phyloP scores from a whole-genome alignment of 768 basidiomycete genomes.

The Collybia mongolica region DNA sequence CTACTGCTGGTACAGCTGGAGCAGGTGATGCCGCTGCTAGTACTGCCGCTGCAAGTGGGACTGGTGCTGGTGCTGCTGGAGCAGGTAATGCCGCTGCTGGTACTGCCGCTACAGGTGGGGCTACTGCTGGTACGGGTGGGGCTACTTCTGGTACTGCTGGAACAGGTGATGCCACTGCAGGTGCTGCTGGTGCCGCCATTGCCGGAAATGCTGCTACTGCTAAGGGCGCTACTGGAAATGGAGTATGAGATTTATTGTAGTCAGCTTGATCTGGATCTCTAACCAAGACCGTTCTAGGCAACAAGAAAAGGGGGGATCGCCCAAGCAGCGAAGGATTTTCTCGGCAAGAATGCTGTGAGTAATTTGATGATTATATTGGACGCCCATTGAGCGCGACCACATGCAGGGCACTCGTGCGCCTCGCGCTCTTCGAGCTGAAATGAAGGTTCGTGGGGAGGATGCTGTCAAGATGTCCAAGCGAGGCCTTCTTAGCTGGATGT shows the following conservation, averaged over 20 bases:
- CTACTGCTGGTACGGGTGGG: constrained; percentile 7
- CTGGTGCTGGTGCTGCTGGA: constrained; percentile 4
- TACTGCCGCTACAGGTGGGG: constrained; percentile 4
- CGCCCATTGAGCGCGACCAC: neutral
- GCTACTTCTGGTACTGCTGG: constrained; percentile 3
- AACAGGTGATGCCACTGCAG: no score
- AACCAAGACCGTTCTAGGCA: neutral
- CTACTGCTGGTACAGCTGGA: constrained; percentile 4
- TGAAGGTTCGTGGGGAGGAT: constrained; percentile 25
- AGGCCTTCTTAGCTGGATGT: constrained; percentile 24
- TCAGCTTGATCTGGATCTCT: constrained; percentile 1
- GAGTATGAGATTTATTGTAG: constrained; percentile 7
- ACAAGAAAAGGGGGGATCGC: constrained; percentile 3
- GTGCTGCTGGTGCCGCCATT: neutral
- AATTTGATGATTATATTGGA: neutral
- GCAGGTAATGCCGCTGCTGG: neutral
- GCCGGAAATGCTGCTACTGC: constrained; percentile 2
- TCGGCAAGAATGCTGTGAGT: constrained; percentile 18
- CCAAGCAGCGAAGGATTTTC: constrained; percentile 13
- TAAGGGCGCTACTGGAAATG: constrained; percentile 2
- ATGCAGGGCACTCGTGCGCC: constrained; percentile 38
- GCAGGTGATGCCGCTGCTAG: constrained; percentile 13
- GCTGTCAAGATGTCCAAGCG: constrained; percentile 22
- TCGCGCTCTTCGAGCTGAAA: constrained; percentile 29
- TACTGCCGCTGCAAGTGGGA: constrained; percentile 7